Evolutionary conservation across 805 yeast species (phyloP), one percentile per base, ranked within the genome.

Genomic region (Starmerella ratchasimensis): DNA sequence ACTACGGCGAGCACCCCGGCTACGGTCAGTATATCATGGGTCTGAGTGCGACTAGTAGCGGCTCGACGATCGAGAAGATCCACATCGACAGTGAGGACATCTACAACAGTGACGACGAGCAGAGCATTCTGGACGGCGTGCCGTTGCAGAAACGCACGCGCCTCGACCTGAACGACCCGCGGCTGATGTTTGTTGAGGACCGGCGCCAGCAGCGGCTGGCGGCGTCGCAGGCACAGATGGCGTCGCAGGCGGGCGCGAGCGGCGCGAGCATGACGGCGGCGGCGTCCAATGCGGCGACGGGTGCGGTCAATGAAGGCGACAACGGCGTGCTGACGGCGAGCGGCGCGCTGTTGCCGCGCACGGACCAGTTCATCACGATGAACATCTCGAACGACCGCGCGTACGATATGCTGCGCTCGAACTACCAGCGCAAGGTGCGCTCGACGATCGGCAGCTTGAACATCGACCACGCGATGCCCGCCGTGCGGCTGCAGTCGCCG

Each of bases 391-490:
- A 90, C 58, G 98, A 90, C 58, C 69, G 71, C 31, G 80, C 78
- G 30, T 90, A 90, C 57, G 93, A 82, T 41, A 60, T 78, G 37
- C 64, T 90, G 47, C 80, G 79, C 52, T 80, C 75, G 40, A 86
- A 83, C 51, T 84, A 86, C 56, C 93, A 84, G 55, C 74, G 93
- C 28, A 88, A 82, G 63, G 81, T 88, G 26, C 75, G 98, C 56
- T 74, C 94, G 2, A 93, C 93, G 5, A 75, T 90, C 51, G 93
- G 96, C 31, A 82, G 88, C 48, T 65, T 90, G 45, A 76, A 72
- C 35, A 84, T 90, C 45, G 97, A 90, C 52, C 98, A 90, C 57
- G 72, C 96, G 0, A 67, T 75, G 49, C 94, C 94, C 1, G 96
- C 98, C 0, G 53, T 74, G 20, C 67, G 90, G 34, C 64, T 90